Evolutionary conservation across 1,284 basidiomycete genomes (phyloP), one percentile per base, ranked within the genome.

Genomic region (Ustilago hordei): DNA sequence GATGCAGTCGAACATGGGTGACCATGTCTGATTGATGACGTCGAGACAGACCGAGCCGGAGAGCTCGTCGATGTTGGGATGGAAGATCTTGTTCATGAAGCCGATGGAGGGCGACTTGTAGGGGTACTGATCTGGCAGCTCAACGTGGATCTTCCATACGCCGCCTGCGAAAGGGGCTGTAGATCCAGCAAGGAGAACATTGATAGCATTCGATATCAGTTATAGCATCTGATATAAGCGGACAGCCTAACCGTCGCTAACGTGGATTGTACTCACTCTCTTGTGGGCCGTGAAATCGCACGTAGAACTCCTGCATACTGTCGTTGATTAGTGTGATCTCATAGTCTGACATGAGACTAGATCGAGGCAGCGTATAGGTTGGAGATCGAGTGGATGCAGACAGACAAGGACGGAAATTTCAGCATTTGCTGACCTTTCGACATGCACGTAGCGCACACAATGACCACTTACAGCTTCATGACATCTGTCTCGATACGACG

Each of bases 81-180:
- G 96, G 87, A 98, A 99, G 86, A 99, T 98, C 92, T 98, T 98
- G 91, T 99, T 99, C 94, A 98, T 96, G 88, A 99, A 99, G 1
- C 96, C 96, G 81, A 99, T 99, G 84, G 94, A 96, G 3, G 97
- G 96, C 38, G 94, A 96, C 88, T 99, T 99, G 91, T 93, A 99
- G 1, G 96, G 97, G 85, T 99, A 99, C 87, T 97, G 94, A 83
- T 98, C 95, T 4, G 97, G 96, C n/a, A 99, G 90, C 86, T 99
- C 97, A 69, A 99, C 97, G 84, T 98, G 97, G 71, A 99, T 95
- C 90, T 96, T 98, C 96, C 96, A 99, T 53, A 95, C 93, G 50
- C 97, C 96, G 56, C 93, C 93, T 32, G 93, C 91, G 84, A 98
- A 99, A 0, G 95, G 96, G 52, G 96, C 96, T 98, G 84, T 38